Base-by-base conservation (phyloP, 1,284 basidiomycete genomes). In the Cutaneotrichosporon mucoides region DNA sequence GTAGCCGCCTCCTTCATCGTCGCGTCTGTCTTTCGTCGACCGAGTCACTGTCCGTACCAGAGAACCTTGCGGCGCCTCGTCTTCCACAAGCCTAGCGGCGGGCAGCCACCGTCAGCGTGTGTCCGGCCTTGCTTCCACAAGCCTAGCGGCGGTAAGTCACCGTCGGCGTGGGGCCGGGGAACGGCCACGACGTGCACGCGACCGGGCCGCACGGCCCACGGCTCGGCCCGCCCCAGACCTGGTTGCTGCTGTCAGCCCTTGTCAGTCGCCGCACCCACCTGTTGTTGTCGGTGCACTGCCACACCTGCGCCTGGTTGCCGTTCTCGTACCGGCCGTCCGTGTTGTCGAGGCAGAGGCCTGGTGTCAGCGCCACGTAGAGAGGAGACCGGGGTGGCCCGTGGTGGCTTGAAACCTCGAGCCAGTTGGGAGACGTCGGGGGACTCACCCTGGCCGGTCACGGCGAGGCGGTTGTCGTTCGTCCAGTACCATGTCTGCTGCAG, bases 221-320 rank as follows among this genome's bases (percentile, higher is more conserved):
- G 45, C 24, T 24, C 2, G 45, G 45, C 8, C 16, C 45, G 33
- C 45, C 45, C 45, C 45, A 47, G 24, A 62, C 35, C 56, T 66
- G 65, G 54, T 66, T 64, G 16, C 52, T 57, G 60, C 60, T 62
- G 42, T 57, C 57, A 16, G 36, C 38, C 9, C 5, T 8, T 45
- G 9, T 43, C 59, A 59, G 57, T 60, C 44, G 66, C 66, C 68
- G 16, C 59, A 63, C 60, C 6, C 2, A 36, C 35, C 5, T 15
- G 48, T 63, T 62, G 53, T 66, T 64, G 8, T 35, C 36, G 8
- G 46, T 60, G 45, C 53, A 59, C 36, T 57, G 57, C 67, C 67
- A 70, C 24, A 47, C 45, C 24, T 47, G 45, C 24, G 24, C 45
- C 45, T 34, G 45, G 45, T 47, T 47, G 33, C 33, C 45, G 16